phyloP scores from a whole-genome alignment of 306 rosid species.

The Malus sylvestris region DNA sequence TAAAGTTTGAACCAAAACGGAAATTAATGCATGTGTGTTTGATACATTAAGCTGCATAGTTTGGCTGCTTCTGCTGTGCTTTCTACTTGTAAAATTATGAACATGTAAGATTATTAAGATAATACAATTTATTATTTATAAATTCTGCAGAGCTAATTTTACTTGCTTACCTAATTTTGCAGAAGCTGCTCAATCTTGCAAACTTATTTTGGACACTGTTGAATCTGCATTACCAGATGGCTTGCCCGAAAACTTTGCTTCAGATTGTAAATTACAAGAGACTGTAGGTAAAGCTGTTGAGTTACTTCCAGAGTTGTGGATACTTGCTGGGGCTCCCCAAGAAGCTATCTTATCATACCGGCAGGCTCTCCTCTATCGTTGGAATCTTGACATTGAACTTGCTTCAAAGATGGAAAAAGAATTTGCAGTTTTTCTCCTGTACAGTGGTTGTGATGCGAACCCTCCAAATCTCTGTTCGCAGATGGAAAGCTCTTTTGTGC shows the following conservation, averaged over 20 bases:
- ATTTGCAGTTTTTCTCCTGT: conserved; percentile 77
- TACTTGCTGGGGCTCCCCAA: conserved; percentile 53
- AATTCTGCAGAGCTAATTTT: neutral
- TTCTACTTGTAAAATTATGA: neutral
- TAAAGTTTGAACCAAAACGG: neutral
- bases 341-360: conserved; percentile 71
- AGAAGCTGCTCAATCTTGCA: conserved; percentile 91
- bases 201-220: conserved; percentile 63
- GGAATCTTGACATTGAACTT: conserved; percentile 62
- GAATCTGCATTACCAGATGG: conserved; percentile 89
- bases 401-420: conserved; percentile 65
- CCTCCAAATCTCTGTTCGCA: conserved; percentile 78
- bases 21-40: neutral
- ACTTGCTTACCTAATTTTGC: conserved; percentile 21
- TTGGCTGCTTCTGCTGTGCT: neutral
- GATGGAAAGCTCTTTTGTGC: conserved; percentile 75
- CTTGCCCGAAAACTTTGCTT: conserved; percentile 50
- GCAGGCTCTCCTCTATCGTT: conserved; percentile 60
- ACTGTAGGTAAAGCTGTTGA: conserved; percentile 57
- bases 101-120: neutral
- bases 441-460: conserved; percentile 75
- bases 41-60: neutral
- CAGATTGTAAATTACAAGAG: conserved; percentile 69
- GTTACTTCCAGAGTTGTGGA: conserved; percentile 84
- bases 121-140: neutral